Base-by-base conservation (phyloP, 495 filamentous ascomycete genomes). In the Penicillium dipodomyicola region DNA sequence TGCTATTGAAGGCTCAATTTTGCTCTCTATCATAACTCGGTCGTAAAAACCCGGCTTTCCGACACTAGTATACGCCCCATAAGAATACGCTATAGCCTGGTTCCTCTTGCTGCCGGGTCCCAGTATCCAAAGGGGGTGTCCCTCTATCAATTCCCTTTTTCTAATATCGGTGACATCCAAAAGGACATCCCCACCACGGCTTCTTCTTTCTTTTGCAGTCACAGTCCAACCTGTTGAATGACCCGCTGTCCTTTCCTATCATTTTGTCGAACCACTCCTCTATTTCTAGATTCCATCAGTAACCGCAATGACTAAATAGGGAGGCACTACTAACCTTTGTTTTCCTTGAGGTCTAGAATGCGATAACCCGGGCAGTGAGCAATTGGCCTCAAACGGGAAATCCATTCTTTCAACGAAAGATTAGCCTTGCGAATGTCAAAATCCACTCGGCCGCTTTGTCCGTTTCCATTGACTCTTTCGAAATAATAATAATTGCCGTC, bases 401-500 rank as follows among this genome's bases (percentile, higher is more conserved):
- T 47, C 59, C 59, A 62, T 32, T 51, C 50, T 19, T 45, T 55
- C 30, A 62, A 58, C 53, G 48, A 52, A 43, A 52, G 12, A 52
- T 32, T 37, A 41, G 41, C 53, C 19, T 33, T 57, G 40, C 33
- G 42, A 47, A 56, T 52, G 25, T 61, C 53, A 57, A 57, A 57
- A n/a, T 52, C 53, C 54, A 61, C 58, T 52, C 32, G 17, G 35
- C 47, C 40, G 6, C 47, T 57, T 42, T 19, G 40, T 48, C 29
- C 19, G 25, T 40, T 25, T 41, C 11, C 17, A 37, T 1, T 50
- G 53, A 52, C 12, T 52, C 25, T 47, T 49, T 57, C 40, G 42
- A 61, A 61, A 52, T 57, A 32, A 49, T 61, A 48, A 52, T 61
- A 61, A 44, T 42, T 61, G n/a, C 25, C 49, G 42, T 57, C 58